phyloP scores from a whole-genome alignment of 139 green algal species.

The Chlorella sp. region DNA sequence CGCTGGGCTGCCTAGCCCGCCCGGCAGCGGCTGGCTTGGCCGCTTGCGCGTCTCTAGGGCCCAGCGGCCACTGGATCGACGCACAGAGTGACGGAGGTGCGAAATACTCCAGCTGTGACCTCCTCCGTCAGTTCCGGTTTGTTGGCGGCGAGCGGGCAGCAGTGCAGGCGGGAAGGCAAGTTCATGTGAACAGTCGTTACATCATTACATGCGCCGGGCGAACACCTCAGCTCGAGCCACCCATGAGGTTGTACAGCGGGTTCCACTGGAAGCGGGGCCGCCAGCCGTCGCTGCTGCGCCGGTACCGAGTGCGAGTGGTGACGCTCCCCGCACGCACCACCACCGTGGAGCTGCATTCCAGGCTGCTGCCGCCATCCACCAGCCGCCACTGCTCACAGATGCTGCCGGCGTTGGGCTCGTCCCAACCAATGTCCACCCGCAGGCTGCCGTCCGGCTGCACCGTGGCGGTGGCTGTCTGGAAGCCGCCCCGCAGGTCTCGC shows the following conservation, averaged over 20 bases:
- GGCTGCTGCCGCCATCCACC: neutral
- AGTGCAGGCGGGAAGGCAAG: no score
- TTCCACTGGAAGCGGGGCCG: conserved; percentile 37
- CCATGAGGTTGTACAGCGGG: neutral
- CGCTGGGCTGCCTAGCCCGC: no score
- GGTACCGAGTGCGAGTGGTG: conserved; percentile 34
- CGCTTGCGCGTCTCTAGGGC: no score
- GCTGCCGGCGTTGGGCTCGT: conserved; percentile 29
- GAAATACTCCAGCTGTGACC: no score
- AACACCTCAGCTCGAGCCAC: no score
- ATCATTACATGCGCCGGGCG: no score
- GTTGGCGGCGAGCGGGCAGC: no score
- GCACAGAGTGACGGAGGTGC: no score
- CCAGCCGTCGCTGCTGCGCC: neutral
- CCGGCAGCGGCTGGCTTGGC: no score
- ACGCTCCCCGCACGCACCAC: conserved; percentile 6
- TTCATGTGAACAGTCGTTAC: no score
- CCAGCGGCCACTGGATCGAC: no score
- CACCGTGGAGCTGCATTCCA: conserved; percentile 31
- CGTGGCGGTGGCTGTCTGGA: conserved; percentile 11
- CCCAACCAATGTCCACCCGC: conserved; percentile 26
- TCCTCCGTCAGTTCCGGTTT: no score
- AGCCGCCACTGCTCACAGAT: conserved; percentile 25
- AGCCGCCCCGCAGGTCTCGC: conserved; percentile 33
- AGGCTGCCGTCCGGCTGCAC: conserved; percentile 1